Percentiles rank a stretch among this genome's conserved stretches.
These are phyloP conservation scores for Botrytis sinoallii DNA, from an alignment of 2,329 filamentous ascomycete species.

Conservation along the genomic window DNA sequence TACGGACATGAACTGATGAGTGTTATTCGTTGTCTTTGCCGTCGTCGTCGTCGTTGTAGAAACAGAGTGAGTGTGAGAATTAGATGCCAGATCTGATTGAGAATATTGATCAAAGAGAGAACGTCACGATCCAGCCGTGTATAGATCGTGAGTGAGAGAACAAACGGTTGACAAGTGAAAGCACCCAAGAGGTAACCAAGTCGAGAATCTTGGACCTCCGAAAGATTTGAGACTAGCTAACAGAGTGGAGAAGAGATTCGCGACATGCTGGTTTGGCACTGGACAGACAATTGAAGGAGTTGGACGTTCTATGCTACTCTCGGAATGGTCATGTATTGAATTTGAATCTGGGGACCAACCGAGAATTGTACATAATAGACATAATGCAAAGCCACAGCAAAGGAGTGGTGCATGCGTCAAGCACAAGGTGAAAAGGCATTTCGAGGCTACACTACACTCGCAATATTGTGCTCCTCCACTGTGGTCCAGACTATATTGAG, in stretches of 20 bases:
- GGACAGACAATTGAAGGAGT: background rate
- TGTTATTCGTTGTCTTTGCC: background rate
- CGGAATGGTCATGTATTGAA: constrained; percentile 7
- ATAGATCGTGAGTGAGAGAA: constrained; percentile 28
- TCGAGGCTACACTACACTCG: background rate
- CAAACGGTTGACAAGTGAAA: constrained; percentile 21
- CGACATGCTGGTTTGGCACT: constrained; percentile 16
- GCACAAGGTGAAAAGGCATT: background rate
- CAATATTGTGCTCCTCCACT: background rate
- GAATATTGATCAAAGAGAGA: constrained; percentile 24
- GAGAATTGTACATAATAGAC: background rate
- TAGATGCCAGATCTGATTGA: constrained; percentile 21
- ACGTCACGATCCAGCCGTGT: constrained; percentile 38
- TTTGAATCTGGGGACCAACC: constrained; percentile 10
- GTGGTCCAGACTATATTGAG: background rate
- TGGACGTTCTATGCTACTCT: constrained; percentile 9
- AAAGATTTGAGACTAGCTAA: constrained; percentile 18
- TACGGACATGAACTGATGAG: constrained; percentile 28
- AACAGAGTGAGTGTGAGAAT: constrained; percentile 1
- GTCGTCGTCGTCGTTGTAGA: constrained; percentile 16
- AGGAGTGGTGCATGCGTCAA: constrained; percentile 8
- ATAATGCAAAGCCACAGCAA: background rate
- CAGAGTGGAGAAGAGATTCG: constrained; percentile 19
- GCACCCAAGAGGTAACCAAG: constrained; percentile 28
- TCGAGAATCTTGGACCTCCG: constrained; percentile 21